Conservation (phyloP, 2,329 filamentous ascomycete genomes). For the Sporothrix brasiliensis region DNA sequence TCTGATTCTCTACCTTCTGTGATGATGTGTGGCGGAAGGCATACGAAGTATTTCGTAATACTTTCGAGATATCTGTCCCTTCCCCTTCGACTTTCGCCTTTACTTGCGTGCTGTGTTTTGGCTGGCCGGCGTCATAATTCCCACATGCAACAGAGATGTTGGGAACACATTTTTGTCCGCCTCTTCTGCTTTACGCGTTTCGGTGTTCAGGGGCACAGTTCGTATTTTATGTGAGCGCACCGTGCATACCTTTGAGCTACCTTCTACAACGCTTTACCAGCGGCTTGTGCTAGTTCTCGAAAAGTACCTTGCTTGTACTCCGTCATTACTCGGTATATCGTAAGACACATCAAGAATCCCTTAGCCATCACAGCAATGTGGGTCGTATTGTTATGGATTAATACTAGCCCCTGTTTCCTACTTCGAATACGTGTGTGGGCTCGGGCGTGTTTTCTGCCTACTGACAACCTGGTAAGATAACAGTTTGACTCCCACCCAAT, state of each 20-base stretch:
- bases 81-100: background rate
- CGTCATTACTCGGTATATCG: background rate
- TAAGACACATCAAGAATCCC: background rate
- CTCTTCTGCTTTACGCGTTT: constrained; percentile 2
- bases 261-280: background rate
- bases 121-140: too few species aligned
- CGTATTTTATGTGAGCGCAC: background rate
- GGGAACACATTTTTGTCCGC: background rate
- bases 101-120: too few species aligned
- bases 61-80: constrained; percentile 7
- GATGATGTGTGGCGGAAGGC: background rate
- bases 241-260: background rate
- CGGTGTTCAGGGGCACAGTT: constrained; percentile 15
- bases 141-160: too few species aligned
- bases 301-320: constrained; percentile 7
- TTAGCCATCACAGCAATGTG: constrained; percentile 30
- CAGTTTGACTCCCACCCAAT: constrained; percentile 13
- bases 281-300: background rate
- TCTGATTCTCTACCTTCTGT: background rate
- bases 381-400: constrained; percentile 13
- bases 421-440: constrained; percentile 15
- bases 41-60: background rate
- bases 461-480: too few species aligned
- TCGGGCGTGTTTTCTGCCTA: background rate
- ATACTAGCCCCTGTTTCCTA: constrained; percentile 30